phyloP scores from a whole-genome alignment of 2,329 filamentous ascomycete genomes.

The Aspergillus pseudoterreus region DNA sequence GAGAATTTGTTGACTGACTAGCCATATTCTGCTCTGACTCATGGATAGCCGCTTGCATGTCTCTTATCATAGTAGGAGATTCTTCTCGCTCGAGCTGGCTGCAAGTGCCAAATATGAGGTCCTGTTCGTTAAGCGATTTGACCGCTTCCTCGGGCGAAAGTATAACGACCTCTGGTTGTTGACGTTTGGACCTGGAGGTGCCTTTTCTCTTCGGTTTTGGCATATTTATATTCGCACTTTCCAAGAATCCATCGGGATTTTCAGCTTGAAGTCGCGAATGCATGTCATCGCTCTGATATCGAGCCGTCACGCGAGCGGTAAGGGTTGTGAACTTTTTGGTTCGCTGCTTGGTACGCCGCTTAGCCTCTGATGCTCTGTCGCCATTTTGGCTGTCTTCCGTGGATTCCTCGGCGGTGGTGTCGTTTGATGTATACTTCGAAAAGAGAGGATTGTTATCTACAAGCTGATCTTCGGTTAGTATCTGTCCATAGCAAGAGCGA shows the following conservation, averaged over 20 bases:
- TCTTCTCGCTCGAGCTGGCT: constrained; percentile 75
- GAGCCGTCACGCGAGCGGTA: constrained; percentile 71
- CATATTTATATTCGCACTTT: neutral
- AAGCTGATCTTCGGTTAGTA: constrained; percentile 15
- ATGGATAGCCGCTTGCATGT: constrained; percentile 27
- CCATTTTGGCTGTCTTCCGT: constrained; percentile 11
- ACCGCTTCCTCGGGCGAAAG: constrained; percentile 67
- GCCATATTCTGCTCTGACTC: constrained; percentile 26
- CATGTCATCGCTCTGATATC: constrained; percentile 51
- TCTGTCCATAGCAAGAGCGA: neutral
- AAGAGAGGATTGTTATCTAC: constrained; percentile 21
- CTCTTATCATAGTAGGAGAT: constrained; percentile 55
- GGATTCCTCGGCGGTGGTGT: constrained; percentile 6
- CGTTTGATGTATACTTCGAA: constrained; percentile 5
- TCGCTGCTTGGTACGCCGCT: constrained; percentile 44
- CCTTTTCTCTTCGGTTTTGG: constrained; percentile 14
- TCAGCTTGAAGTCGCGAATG: constrained; percentile 6
- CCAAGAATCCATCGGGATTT: neutral
- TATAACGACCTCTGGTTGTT: constrained; percentile 52
- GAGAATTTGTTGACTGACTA: constrained; percentile 1
- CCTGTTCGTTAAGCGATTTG: constrained; percentile 63
- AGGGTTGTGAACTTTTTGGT: constrained; percentile 74
- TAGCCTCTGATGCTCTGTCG: constrained; percentile 10
- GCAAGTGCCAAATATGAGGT: constrained; percentile 81
- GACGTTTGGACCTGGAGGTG: constrained; percentile 20